Evolutionary conservation across 1,284 basidiomycete genomes (phyloP), one percentile per base, ranked within the genome.

Genomic region (Neonothopanus nambi): DNA sequence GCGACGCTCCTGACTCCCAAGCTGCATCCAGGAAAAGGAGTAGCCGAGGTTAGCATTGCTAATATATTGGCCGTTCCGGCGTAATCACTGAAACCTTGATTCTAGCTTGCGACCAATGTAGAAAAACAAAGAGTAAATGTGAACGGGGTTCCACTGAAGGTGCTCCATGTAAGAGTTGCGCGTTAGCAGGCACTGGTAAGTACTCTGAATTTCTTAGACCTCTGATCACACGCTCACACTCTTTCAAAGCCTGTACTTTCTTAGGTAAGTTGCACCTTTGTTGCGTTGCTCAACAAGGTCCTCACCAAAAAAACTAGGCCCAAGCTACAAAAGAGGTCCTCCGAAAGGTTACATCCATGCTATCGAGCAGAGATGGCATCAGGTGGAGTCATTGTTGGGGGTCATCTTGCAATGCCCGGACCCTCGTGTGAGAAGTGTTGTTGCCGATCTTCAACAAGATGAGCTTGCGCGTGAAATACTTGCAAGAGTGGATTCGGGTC

Each of bases 331-430:
- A 65, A 82, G 89, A 17, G 88, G 89, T n/a, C 91, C 91, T 12
- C 91, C 91, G 5, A 92, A 91, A 66, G 92, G 92, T 20, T 94
- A 94, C 66, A 93, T 94, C 51, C 89, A 91, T 66, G 91, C 91
- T 35, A 92, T 94, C 56, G 91, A 94, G 70, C 89, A 91, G 55
- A 73, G 91, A 61, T 89, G 92, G 81, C 91, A 94, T 63, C 89
- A 93, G 65, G 89, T 93, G 63, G 92, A 94, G 68, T 89, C 91
- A 11, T 70, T 94, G 11, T 75, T 94, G 3, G 91, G 89, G 23
- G 82, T 86, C 21, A 77, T 94, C 47, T 75, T 94, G 51, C 81
- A 86, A 59, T 89, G 87, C 50, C 78, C 80, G 35, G 88, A 91
- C 67, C 76, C 82, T 11, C 75, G 87, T 54, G 87, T 91, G 0